Conservation (phyloP, 2,329 filamentous ascomycete genomes). For the Ceratocystis lukuohia region DNA sequence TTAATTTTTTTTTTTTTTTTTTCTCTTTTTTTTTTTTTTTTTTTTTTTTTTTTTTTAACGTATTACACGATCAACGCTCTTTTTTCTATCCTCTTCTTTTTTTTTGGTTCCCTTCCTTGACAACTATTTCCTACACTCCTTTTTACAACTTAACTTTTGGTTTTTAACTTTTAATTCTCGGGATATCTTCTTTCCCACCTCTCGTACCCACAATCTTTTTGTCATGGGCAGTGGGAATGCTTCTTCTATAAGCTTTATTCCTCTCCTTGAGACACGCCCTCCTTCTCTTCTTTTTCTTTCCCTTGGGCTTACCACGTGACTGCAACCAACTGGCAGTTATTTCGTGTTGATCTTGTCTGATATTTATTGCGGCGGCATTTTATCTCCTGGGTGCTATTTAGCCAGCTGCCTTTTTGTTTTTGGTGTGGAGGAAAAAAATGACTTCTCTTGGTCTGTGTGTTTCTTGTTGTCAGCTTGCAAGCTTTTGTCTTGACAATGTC, state of each 20-base stretch:
- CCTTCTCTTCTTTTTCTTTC: neutral
- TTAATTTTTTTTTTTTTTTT: neutral
- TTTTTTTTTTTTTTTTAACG: neutral
- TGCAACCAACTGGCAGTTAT: neutral
- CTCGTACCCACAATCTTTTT: neutral
- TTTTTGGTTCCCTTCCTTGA: neutral
- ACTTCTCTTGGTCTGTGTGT: neutral
- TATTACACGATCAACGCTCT: neutral
- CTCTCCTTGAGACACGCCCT: neutral
- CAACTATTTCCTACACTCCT: constrained; percentile 8
- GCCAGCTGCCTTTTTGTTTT: neutral
- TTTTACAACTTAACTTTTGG: constrained; percentile 9
- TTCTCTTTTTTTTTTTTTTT: neutral
- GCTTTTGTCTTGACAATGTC: neutral
- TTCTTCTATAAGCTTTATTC: neutral
- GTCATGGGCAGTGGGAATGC: neutral
- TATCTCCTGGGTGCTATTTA: neutral
- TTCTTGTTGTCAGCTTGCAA: constrained; percentile 1
- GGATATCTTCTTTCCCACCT: neutral
- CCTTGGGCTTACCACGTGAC: neutral
- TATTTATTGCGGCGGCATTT: neutral
- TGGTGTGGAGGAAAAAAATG: neutral
- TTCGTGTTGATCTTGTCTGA: neutral
- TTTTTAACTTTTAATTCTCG: constrained; percentile 13
- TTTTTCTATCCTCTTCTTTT: neutral